phyloP scores from a whole-genome alignment of 495 filamentous ascomycete genomes.

The Hypoxylon subgilvum region DNA sequence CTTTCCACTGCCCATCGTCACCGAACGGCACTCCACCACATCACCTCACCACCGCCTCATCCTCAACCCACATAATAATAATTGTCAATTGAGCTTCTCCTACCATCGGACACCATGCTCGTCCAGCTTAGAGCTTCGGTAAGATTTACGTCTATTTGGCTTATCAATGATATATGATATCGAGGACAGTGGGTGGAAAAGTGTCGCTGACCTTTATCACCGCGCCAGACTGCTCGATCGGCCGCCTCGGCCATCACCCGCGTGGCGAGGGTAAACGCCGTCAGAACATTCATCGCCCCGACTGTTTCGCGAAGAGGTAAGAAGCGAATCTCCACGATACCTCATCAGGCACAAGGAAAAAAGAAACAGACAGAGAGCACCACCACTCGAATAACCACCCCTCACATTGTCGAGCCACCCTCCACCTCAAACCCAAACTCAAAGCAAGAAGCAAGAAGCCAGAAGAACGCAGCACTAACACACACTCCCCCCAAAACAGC shows the following conservation, averaged over 20 bases:
- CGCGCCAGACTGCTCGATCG: constrained; percentile 70
- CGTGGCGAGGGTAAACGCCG: constrained; percentile 73
- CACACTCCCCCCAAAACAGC: constrained; percentile 54
- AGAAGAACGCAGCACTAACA: constrained; percentile 23
- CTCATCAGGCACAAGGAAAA: background rate
- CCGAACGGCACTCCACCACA: constrained; percentile 5
- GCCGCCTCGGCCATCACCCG: constrained; percentile 69
- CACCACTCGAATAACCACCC: too few species aligned
- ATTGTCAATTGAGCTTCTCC: constrained; percentile 35
- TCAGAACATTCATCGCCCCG: constrained; percentile 80
- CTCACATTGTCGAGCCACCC: too few species aligned
- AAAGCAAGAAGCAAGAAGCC: background rate
- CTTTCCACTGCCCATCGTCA: background rate
- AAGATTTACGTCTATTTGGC: constrained; percentile 8
- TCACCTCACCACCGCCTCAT: constrained; percentile 8
- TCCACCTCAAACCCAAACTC: background rate
- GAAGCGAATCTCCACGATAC: constrained; percentile 42
- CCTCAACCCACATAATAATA: constrained; percentile 7
- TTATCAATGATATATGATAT: background rate
- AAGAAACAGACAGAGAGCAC: too few species aligned
- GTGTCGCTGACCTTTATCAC: constrained; percentile 34
- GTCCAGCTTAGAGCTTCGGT: constrained; percentile 37
- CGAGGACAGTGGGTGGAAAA: background rate
- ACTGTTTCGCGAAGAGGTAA: constrained; percentile 77
- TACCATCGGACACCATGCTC: constrained; percentile 41